Percentiles rank a stretch among this genome's conserved stretches.
Evolutionary conservation across 441 rosid genomes (phyloP).

Genomic region (Theobroma grandiflorum): DNA sequence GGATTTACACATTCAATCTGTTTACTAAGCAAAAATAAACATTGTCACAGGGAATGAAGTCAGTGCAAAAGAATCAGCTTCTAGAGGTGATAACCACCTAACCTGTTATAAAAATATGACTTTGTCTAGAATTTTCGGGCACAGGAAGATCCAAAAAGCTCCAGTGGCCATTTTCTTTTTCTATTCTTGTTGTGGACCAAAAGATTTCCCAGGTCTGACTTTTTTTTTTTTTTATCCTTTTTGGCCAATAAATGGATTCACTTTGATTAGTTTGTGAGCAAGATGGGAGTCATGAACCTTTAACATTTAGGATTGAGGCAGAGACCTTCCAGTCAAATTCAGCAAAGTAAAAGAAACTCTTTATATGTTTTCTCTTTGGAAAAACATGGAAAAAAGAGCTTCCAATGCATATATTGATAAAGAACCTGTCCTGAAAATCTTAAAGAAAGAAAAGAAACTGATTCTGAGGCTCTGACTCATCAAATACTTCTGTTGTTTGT

Average conservation of each 20-base stretch:
- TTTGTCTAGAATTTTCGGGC: neutral
- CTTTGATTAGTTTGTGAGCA: neutral
- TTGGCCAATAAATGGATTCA: neutral
- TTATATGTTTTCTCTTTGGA: neutral
- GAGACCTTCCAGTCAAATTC: neutral
- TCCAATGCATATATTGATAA: neutral
- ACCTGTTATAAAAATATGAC: neutral
- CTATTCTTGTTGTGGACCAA: neutral
- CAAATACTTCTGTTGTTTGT: no score
- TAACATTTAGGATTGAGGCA: neutral
- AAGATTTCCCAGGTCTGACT: neutral
- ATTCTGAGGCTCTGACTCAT: neutral
- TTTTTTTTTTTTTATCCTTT: no score
- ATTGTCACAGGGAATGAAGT: neutral
- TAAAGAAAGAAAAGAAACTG: neutral
- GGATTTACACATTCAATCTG: neutral
- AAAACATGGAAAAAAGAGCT: neutral
- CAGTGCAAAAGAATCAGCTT: neutral
- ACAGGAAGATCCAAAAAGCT: neutral
- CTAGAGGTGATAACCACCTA: neutral
- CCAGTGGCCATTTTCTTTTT: neutral
- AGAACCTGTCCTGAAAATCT: neutral
- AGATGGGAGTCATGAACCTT: neutral
- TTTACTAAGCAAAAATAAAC: neutral
- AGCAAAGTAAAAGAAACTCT: neutral